These are phyloP conservation scores for Schizothecium vesticola DNA, from an alignment of 495 filamentous ascomycete species.

Conservation along the genomic window DNA sequence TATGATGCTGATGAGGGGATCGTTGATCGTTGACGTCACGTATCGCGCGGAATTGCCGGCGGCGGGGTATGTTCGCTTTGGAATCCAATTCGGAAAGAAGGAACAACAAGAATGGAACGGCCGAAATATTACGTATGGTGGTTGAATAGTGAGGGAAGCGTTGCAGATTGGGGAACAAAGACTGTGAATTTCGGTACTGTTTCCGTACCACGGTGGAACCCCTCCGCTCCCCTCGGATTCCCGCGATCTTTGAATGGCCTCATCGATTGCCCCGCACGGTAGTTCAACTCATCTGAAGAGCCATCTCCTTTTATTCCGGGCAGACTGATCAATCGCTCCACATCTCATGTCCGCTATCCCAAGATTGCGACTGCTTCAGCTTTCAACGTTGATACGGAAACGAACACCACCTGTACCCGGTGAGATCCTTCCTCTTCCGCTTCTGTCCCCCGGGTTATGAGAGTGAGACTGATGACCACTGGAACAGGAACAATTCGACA, in stretches of 20 bases:
- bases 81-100: neutral
- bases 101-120: neutral
- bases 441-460: neutral
- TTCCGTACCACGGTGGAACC: neutral
- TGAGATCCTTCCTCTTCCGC: neutral
- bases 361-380: slow-evolving; percentile 10
- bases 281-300: neutral
- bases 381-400: slow-evolving; percentile 10
- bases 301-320: neutral
- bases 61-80: neutral
- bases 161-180: neutral
- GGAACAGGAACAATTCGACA: neutral
- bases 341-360: slow-evolving; percentile 18
- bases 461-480: neutral
- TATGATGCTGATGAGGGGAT: neutral
- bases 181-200: neutral
- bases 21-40: neutral
- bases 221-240: neutral
- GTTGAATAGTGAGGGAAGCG: neutral
- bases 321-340: slow-evolving; percentile 11
- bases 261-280: slow-evolving; percentile 3
- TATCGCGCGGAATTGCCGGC: neutral
- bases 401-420: slow-evolving; percentile 2
- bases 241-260: neutral
- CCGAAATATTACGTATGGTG: neutral